Base-by-base conservation (phyloP, 257 asterid genomes). In the Avicennia marina region DNA sequence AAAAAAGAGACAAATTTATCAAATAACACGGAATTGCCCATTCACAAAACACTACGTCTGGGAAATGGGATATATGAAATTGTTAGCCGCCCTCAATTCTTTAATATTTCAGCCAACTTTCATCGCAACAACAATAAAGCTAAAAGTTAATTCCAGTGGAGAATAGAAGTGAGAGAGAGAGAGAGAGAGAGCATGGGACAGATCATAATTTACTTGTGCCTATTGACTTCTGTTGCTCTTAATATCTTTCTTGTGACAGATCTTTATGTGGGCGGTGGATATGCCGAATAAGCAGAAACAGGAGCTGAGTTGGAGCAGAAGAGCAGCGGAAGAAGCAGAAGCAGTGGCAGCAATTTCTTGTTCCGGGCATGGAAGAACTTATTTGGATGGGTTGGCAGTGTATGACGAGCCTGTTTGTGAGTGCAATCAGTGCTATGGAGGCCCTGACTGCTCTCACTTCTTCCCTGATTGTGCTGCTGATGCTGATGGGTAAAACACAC, bases 351-450 rank as follows among this genome's bases (percentile, higher is more conserved):
- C 69, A 4, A 40, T 68, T 2, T 29, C 64, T 2, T 82, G 86
- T 53, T 78, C 86, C 1, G 89, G 81, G 15, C 66, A 78, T 73
- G 89, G 89, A 52, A 71, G 63, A 65, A 78, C 79, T 12, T 78
- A 45, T 60, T 16, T 74, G 62, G 82, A 76, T 63, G 74, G 86
- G 2, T 9, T 51, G 9, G 5, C 19, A 2, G 62, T 13, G 25
- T 43, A 78, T 33, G 81, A 73, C 0, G 59, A 47, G 7, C 87
- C 81, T 1, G 49, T 75, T 34, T 89, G 96, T 58, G 95, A 87
- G 79, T 87, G 96, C 56, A 55, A 72, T 47, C 36, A 72, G 6
- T 87, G 96, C 66, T 87, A 72, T 67, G 65, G 13, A 11, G 95
- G 93, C 27, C 31, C 52, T 44, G 78, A 85, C 18, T 88, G 95